phyloP scores from a whole-genome alignment of 495 filamentous ascomycete genomes.

The Endocarpon pusillum region DNA sequence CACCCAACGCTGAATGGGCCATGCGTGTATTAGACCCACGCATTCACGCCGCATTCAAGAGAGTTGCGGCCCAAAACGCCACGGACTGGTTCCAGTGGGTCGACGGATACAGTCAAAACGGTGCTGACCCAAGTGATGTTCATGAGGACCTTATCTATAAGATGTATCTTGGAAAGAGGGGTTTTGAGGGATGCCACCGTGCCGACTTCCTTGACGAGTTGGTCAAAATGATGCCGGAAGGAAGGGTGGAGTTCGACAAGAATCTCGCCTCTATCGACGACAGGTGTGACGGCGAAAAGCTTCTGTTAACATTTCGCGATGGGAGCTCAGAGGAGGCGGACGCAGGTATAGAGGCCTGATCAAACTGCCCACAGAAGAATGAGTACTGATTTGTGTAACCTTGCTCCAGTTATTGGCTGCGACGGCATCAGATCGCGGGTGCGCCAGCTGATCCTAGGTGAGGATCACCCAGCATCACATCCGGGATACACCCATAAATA shows the following conservation, averaged over 20 bases:
- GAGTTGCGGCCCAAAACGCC: slow-evolving; percentile 10
- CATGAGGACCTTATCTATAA: slow-evolving; percentile 14
- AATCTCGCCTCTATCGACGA: slow-evolving; percentile 13
- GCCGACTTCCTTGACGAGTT: slow-evolving; percentile 41
- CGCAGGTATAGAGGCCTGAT: slow-evolving; percentile 19
- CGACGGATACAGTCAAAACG: slow-evolving; percentile 19
- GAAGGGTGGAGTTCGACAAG: slow-evolving; percentile 23
- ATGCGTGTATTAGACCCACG: slow-evolving; percentile 9
- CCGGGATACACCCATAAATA: slow-evolving; percentile 34
- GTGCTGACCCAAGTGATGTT: too few species aligned
- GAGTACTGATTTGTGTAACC: background rate
- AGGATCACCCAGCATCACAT: slow-evolving; percentile 20
- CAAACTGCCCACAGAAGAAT: background rate
- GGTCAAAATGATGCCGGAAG: slow-evolving; percentile 32
- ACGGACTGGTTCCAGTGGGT: slow-evolving; percentile 17
- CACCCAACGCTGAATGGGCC: slow-evolving; percentile 19
- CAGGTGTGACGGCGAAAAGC: slow-evolving; percentile 15
- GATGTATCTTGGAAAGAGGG: slow-evolving; percentile 15
- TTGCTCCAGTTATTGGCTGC: slow-evolving; percentile 29
- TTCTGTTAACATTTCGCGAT: slow-evolving; percentile 34
- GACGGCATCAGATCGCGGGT: slow-evolving; percentile 41
- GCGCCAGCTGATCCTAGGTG: slow-evolving; percentile 26
- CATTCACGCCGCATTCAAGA: slow-evolving; percentile 10
- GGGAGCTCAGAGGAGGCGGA: slow-evolving; percentile 34
- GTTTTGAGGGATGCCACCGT: slow-evolving; percentile 31